Conservation (phyloP, 1,284 basidiomycete species). For the Malassezia vespertilionis region DNA sequence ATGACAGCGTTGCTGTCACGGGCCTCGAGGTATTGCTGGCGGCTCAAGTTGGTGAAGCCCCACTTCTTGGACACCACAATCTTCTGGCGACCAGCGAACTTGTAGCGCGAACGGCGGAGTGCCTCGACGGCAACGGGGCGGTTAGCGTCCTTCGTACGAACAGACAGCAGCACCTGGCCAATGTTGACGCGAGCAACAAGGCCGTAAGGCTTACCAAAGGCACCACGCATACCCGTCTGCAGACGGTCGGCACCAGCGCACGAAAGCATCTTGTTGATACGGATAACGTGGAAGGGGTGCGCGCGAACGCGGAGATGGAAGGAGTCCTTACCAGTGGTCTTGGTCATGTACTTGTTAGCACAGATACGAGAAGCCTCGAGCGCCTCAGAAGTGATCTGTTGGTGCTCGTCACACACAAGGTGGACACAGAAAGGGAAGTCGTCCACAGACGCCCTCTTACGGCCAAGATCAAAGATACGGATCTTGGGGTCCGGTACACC, state of each 20-base stretch:
- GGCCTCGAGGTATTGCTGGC: constrained; percentile 75
- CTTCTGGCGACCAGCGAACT: constrained; percentile 98
- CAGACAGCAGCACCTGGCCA: constrained; percentile 90
- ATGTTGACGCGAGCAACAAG: constrained; percentile 90
- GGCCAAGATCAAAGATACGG: constrained; percentile 63
- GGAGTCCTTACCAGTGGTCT: constrained; percentile 94
- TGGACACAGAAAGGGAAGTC: constrained; percentile 79
- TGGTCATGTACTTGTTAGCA: constrained; percentile 98
- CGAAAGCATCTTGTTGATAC: constrained; percentile 99
- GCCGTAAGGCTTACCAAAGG: constrained; percentile 98
- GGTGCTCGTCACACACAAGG: constrained; percentile 95
- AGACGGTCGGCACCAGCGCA: constrained; percentile 93
- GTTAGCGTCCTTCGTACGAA: constrained; percentile 83
- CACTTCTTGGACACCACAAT: constrained; percentile 65
- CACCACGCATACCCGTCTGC: constrained; percentile 98
- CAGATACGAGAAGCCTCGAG: constrained; percentile 98
- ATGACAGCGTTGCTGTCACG: constrained; percentile 59
- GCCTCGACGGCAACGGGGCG: constrained; percentile 86
- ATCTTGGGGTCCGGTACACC: constrained; percentile 53
- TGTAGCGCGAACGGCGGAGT: constrained; percentile 75
- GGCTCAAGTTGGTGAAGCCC: constrained; percentile 90
- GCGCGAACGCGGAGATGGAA: constrained; percentile 97
- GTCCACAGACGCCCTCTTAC: constrained; percentile 79
- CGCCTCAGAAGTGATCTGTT: constrained; percentile 90
- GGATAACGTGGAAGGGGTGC: constrained; percentile 96